A percentile compares a stretch with the other conserved stretches of the same genome.
phyloP scores from a whole-genome alignment of 169 alveolate species.

The Perkinsus chesapeaki region DNA sequence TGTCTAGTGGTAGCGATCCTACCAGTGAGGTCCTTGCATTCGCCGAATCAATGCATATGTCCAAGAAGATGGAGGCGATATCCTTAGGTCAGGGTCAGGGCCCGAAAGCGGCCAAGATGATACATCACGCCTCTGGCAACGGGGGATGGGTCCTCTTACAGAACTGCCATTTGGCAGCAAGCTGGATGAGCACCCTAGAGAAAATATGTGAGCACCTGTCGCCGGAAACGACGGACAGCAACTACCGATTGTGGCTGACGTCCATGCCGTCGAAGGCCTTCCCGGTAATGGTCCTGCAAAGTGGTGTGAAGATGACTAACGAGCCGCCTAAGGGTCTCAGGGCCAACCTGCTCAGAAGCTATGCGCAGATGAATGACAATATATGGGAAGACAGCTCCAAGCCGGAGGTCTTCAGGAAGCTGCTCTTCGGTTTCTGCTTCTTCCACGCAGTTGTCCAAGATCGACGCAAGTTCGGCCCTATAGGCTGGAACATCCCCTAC shows the following conservation, averaged over 20 bases:
- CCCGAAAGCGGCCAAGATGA: conserved; percentile 77
- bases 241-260: conserved; percentile 84
- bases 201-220: conserved; percentile 70
- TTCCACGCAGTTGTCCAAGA: conserved; percentile 91
- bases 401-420: conserved; percentile 74
- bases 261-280: conserved; percentile 76
- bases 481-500: conserved; percentile 86
- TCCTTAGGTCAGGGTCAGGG: conserved; percentile 83
- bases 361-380: conserved; percentile 62
- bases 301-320: conserved; percentile 47
- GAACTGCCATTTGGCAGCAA: conserved; percentile 80
- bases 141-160: conserved; percentile 84
- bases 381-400: conserved; percentile 64
- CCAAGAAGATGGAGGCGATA: conserved; percentile 67
- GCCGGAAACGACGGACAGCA: conserved; percentile 39
- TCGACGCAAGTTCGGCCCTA: conserved; percentile 83
- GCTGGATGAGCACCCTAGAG: conserved; percentile 76
- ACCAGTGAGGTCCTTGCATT: conserved; percentile 77
- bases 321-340: conserved; percentile 67
- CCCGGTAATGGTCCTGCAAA: conserved; percentile 82
- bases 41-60: conserved; percentile 77
- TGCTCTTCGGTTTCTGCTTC: conserved; percentile 84
- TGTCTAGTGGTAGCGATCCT: conserved; percentile 85
- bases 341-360: conserved; percentile 65
- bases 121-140: conserved; percentile 63